Evolutionary conservation across 2,329 filamentous ascomycete genomes (phyloP).

Genomic region (Exophiala sp.): DNA sequence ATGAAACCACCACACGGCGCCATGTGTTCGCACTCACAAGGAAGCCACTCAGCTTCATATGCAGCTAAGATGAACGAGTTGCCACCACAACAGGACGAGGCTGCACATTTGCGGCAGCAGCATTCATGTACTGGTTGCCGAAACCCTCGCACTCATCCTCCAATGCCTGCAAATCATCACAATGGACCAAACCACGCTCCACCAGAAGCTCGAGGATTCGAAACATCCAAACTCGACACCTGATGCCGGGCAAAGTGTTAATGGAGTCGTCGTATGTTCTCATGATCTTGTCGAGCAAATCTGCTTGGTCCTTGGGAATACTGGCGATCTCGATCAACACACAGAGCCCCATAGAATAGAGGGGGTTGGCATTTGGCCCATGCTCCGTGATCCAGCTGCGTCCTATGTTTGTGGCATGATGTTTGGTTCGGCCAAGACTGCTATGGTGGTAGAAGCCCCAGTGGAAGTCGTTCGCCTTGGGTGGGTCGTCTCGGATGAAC

Average conservation of each 20-base stretch:
- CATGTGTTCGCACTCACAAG: no score
- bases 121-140: not conserved
- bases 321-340: conserved; percentile 28
- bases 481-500: conserved; percentile 29
- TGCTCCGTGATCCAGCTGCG: conserved; percentile 27
- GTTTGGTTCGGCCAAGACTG: conserved; percentile 23
- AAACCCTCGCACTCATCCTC: not conserved
- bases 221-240: conserved; percentile 30
- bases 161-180: not conserved
- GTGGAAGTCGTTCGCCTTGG: conserved; percentile 30
- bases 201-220: not conserved
- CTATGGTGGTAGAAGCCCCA: conserved; percentile 32
- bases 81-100: no score
- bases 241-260: conserved; percentile 29
- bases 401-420: conserved; percentile 28
- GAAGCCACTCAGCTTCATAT: no score
- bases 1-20: no score
- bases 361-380: conserved; percentile 17
- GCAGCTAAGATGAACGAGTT: no score
- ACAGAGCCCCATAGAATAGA: conserved; percentile 28
- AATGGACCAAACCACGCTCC: not conserved
- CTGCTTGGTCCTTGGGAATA: conserved; percentile 17
- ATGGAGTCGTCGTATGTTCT: conserved; percentile 25
- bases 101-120: no score
- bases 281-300: conserved; percentile 27